Base-by-base conservation (phyloP, 768 basidiomycete species). In the Galerina sulciceps region DNA sequence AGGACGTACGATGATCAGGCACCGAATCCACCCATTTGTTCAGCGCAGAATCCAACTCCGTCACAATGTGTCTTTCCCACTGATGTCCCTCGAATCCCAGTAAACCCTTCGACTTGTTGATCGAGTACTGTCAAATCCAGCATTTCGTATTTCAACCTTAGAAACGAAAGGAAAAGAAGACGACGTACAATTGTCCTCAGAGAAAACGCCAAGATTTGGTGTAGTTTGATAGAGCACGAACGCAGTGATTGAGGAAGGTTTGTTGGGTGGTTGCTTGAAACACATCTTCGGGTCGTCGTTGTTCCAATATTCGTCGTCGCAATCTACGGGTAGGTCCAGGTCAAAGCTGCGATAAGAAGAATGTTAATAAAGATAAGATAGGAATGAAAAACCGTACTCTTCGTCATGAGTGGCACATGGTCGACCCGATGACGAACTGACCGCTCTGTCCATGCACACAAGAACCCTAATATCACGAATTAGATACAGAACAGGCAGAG, bases 391-490 rank as follows among this genome's bases (percentile, higher is more conserved):
- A 15, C 58, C 85, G 52, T 67, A 87, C 86, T 92, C 91, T 71
- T 91, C 90, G 61, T 94, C 91, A 53, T 90, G 88, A 14, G 93
- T 84, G 3, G 88, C 87, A 65, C 88, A 85, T 0, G 91, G 90
- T 17, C 93, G 78, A 11, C 93, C 93, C 10, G 90, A 76, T 0
- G 81, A 77, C 1, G 81, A 72, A 41, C 85, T 83, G 43, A 79
- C 69, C 50, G 75, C 64, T 59, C 85, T 71, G 65, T 89, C 87
- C 66, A 86, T 76, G 26, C 71, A 76, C 3, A 85, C 75, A 2
- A 87, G 73, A 0, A 83, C 79, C 85, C 86, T 87, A 55, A n/a
- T 31, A 31, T 31, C 4, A 8, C 26, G 8, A 8, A 31, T 31
- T 8, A 31, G 26, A 31, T 31, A 31, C 26, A 31, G 8, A 31